Conservation (phyloP, 805 yeast species). For the Teunomyces atbi region DNA sequence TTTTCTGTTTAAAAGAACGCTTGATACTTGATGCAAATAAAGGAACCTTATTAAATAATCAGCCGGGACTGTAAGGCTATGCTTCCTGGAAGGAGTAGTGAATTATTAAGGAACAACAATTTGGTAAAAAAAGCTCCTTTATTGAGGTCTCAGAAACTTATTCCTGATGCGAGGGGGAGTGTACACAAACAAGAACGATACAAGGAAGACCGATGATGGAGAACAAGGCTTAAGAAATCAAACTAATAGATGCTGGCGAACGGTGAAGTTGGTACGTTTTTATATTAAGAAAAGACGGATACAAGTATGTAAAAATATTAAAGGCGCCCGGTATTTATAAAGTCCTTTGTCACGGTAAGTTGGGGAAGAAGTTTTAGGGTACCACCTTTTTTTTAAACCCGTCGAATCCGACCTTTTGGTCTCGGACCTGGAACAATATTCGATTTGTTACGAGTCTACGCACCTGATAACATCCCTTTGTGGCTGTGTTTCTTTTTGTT, state of each 20-base stretch:
- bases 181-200: not conserved
- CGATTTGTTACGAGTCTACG: not conserved
- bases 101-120: not conserved
- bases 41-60: not conserved
- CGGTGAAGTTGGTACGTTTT: not conserved
- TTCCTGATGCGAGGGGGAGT: not conserved
- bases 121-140: not conserved
- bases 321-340: not conserved
- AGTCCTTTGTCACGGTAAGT: not conserved
- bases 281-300: too few species aligned
- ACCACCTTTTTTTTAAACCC: not conserved
- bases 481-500: conserved; percentile 1
- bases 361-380: not conserved
- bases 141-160: not conserved
- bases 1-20: too few species aligned
- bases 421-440: not conserved
- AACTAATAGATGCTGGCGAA: not conserved
- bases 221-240: not conserved
- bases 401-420: conserved; percentile 1
- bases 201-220: not conserved
- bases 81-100: not conserved
- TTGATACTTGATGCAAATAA: not conserved
- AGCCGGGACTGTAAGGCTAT: not conserved
- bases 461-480: not conserved
- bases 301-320: too few species aligned